Base-by-base conservation (phyloP, 2,329 filamentous ascomycete genomes). In the Colletotrichum sp. region DNA sequence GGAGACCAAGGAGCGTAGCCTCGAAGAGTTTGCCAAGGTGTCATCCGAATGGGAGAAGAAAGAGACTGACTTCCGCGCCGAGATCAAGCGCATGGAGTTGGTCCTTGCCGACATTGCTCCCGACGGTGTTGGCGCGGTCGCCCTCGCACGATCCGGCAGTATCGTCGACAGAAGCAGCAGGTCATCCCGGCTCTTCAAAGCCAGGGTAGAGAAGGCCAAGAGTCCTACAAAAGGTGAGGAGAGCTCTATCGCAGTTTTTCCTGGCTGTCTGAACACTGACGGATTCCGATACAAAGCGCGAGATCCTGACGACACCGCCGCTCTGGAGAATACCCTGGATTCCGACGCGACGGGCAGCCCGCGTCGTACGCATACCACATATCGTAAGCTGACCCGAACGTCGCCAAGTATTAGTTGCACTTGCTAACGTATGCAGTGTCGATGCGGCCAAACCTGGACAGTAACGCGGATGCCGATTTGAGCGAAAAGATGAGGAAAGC, bases 91-190 rank as follows among this genome's bases (percentile, higher is more conserved):
- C 16, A 82, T 87, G 12, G 86, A 87, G 74, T 77, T 84, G 10
- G 74, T 82, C 4, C 77, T 87, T 32, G 83, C 84, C 12, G 80
- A 78, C 30, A 75, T 81, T 48, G 85, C 83, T n/a, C 80, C 78
- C 21, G 82, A 84, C 30, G 86, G 87, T 5, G 80, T 89, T 36
- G 86, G 86, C 71, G 85, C 85, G n/a, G 87, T 89, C 4, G 81
- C 84, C 1, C 75, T 89, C 28, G 86, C 86, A 15, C 83, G 87
- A 58, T 83, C 85, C 6, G 83, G 83, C 16, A 88, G 86, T 57
- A 77, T 88, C 24, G 79, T 88, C 24, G 83, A 87, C 72, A 80
- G 87, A 38, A 84, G 82, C 63, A 74, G 77, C 12, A 74, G 76
- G 32, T 80, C 81, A 32, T 80, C 81, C 16, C 82, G 78, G 67